Evolutionary conservation across 2,329 filamentous ascomycete genomes (phyloP), one percentile per base, ranked within the genome.

Genomic region (Monosporascus sp.): DNA sequence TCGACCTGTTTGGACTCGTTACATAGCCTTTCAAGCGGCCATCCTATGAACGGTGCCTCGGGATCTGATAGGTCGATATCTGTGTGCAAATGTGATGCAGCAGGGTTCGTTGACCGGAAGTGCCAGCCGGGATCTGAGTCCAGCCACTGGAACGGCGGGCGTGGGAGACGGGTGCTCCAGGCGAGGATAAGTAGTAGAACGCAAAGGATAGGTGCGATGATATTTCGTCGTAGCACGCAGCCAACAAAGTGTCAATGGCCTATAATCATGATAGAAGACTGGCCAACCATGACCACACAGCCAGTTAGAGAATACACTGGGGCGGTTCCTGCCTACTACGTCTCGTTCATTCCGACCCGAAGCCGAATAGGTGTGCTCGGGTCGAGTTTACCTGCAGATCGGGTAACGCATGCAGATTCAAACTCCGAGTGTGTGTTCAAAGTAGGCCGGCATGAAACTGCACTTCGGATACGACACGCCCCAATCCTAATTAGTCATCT

Each of bases 21-120:
- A 64, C 76, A 78, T 6, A 73, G 66, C 6, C 75, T 63, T 38
- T 67, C 65, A 47, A 78, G 59, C 6, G 76, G 75, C 75, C 76
- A 75, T 38, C 70, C 63, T 60, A 77, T 62, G 60, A 77, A 77
- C 14, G 72, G 71, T 2, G 71, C 68, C 37, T 73, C 69, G 15
- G 69, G 65, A 15, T 63, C 58, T 6, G 71, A 72, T 11, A 75
- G 61, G 56, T 75, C 72, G 53, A 68, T 51, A 20, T 63, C 59
- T 59, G 22, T 58, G 56, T 3, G 54, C 47, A 35, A 31, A 45
- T 52, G 41, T 8, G 38, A 9, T 4, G 54, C 50, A 5, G 52
- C 50, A 15, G 37, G 17, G 37, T 51, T 45, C 15, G 53, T 51
- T 35, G 11, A 14, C 11, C 11, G 4, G 11, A 35, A 35, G 31